Evolutionary conservation across 257 asterid species (phyloP), one percentile per base, ranked within the genome.

Genomic region (Salvia splendens): DNA sequence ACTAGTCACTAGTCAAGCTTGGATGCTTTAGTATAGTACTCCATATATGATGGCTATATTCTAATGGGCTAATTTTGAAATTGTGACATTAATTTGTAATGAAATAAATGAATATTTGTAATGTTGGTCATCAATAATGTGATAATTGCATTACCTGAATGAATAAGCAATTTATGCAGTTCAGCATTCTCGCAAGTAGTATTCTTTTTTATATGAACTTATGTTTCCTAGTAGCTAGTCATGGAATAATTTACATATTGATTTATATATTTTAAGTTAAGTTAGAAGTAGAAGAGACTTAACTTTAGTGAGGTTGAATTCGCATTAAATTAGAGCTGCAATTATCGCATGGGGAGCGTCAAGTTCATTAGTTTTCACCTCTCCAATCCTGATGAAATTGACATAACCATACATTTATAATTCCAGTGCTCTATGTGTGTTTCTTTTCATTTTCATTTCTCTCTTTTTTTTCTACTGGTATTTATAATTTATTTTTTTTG

Each of bases 281-380:
- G 9, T 47, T 47, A 9, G 24, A 24, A 24, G 2, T 24, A 24
- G 30, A 46, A 4, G 45, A 16, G 47, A 56, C 33, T 46, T 15
- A 45, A 57, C 12, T 35, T 16, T 7, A 42, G 2, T 5, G 50
- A 38, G 58, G 17, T 8, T 59, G 5, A 33, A 5, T 33, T 57
- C 10, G 64, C 57, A 41, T 73, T 60, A 45, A 67, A 56, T 55
- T 68, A 35, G 49, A 77, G 75, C 15, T 62, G 69, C 71, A 63
- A 33, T 28, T 61, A 51, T 32, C 15, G 71, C 78, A 77, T 67
- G 81, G 30, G 59, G 77, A 72, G 81, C 75, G 78, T 68, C 69
- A 63, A 67, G 53, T 38, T 41, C 12, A 38, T 33, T 71, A 52
- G 42, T 6, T 15, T 3, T 59, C 41, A 50, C 28, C 32, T 14